Evolutionary conservation across 768 basidiomycete species (phyloP).

Genomic region (Xerocomellus amylosporus): DNA sequence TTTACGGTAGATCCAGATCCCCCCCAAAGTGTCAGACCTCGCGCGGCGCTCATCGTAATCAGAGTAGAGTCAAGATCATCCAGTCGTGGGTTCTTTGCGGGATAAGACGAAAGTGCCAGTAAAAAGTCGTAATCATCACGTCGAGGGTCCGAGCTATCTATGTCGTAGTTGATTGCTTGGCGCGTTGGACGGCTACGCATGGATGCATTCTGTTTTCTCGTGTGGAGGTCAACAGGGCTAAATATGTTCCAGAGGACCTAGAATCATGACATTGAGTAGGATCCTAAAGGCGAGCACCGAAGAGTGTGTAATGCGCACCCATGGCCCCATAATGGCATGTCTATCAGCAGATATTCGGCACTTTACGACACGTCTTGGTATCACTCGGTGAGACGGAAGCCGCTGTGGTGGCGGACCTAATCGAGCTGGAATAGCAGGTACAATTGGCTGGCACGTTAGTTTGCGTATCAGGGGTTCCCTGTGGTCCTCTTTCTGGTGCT

Average conservation of each 20-base stretch:
- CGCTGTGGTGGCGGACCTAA: conserved; percentile 39
- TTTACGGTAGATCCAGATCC: conserved; percentile 13
- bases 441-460: conserved; percentile 34
- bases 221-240: conserved; percentile 34
- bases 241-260: conserved; percentile 49
- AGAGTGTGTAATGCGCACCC: conserved; percentile 41
- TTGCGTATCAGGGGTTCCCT: conserved; percentile 17
- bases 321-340: conserved; percentile 50
- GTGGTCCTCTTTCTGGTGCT: conserved; percentile 29
- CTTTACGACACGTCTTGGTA: conserved; percentile 42
- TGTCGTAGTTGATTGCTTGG: conserved; percentile 13
- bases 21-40: conserved; percentile 53
- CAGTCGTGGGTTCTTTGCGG: conserved; percentile 40
- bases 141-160: conserved; percentile 17
- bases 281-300: background rate
- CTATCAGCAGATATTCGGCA: conserved; percentile 48
- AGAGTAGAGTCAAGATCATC: conserved; percentile 47
- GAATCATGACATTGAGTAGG: conserved; percentile 3
- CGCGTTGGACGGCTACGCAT: conserved; percentile 33
- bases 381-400: conserved; percentile 52
- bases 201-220: conserved; percentile 44
- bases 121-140: conserved; percentile 55
- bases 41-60: conserved; percentile 45
- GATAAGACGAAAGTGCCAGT: conserved; percentile 38
- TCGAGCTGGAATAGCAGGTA: conserved; percentile 30